Percentiles rank a stretch among this genome's conserved stretches.
Evolutionary conservation across 1,284 basidiomycete genomes (phyloP).

Genomic region (Ganoderma resinaceum): DNA sequence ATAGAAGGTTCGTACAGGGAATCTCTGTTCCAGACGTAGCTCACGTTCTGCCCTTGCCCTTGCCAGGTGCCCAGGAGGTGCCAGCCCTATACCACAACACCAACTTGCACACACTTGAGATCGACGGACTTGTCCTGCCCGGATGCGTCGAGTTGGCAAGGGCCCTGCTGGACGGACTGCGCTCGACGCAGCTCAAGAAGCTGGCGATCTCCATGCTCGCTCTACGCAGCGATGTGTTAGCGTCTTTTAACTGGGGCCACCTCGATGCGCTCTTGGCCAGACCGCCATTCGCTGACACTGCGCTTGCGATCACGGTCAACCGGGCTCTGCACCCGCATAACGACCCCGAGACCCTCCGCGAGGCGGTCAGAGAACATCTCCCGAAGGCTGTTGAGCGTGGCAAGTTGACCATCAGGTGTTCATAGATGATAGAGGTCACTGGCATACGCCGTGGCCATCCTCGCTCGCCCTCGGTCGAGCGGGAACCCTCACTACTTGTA

Average conservation of each 20-base stretch:
- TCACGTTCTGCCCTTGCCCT: neutral
- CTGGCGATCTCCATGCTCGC: slow-evolving; percentile 29
- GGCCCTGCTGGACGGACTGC: slow-evolving; percentile 18
- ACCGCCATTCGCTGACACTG: slow-evolving; percentile 16
- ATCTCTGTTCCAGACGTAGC: neutral
- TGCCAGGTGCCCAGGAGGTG: slow-evolving; percentile 14
- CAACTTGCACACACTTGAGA: slow-evolving; percentile 24
- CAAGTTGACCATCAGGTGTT: slow-evolving; percentile 22
- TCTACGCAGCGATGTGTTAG: slow-evolving; percentile 22
- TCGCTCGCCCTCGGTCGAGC: neutral
- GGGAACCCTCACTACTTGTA: neutral
- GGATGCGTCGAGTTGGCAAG: slow-evolving; percentile 25
- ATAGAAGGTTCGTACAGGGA: slow-evolving; percentile 21
- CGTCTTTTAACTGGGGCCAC: slow-evolving; percentile 29
- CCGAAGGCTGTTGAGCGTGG: slow-evolving; percentile 22
- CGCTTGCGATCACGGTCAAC: slow-evolving; percentile 27
- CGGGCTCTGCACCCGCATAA: slow-evolving; percentile 28
- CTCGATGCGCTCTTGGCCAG: slow-evolving; percentile 24
- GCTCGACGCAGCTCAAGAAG: slow-evolving; percentile 22
- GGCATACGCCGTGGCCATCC: slow-evolving; percentile 3
- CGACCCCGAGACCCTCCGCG: slow-evolving; percentile 18
- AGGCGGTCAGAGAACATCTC: slow-evolving; percentile 21
- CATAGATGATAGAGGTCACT: slow-evolving; percentile 4
- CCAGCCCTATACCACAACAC: slow-evolving; percentile 24
- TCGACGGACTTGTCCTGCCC: slow-evolving; percentile 32